Evolutionary conservation across 768 basidiomycete genomes (phyloP).

Genomic region (Serendipita sp.): DNA sequence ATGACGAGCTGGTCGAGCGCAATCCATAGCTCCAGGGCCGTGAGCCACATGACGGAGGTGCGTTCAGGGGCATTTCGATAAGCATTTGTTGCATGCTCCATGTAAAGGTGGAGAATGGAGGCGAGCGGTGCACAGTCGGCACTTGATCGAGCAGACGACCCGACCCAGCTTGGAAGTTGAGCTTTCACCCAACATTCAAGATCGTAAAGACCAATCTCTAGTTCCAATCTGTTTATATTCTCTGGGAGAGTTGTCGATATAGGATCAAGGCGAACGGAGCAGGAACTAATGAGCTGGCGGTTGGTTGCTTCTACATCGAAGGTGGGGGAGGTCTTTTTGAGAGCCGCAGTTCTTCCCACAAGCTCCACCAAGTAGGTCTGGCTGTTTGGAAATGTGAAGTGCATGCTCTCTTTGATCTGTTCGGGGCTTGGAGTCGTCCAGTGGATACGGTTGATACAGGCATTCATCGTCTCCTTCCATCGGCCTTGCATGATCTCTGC

Average conservation of each 20-base stretch:
- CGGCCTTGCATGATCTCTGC: background rate
- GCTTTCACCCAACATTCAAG: background rate
- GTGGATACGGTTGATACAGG: background rate
- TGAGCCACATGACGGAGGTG: slow-evolving; percentile 27
- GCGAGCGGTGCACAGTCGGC: background rate
- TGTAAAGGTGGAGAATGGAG: background rate
- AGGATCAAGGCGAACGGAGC: background rate
- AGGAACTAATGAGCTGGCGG: background rate
- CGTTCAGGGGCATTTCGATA: slow-evolving; percentile 11
- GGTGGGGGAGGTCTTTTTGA: background rate
- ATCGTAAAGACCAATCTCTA: background rate
- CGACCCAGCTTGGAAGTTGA: background rate
- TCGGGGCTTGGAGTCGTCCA: background rate
- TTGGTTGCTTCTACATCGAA: background rate
- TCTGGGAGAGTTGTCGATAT: background rate
- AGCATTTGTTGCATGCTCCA: background rate
- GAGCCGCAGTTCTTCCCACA: background rate
- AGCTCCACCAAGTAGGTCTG: background rate
- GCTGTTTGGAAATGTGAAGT: background rate
- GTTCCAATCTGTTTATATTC: background rate
- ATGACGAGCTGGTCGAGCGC: slow-evolving; percentile 27
- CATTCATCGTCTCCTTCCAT: background rate
- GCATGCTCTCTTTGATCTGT: background rate
- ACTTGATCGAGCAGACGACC: background rate
- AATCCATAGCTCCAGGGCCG: slow-evolving; percentile 34